phyloP scores from a whole-genome alignment of 2,329 filamentous ascomycete species.

The Tolypocladium tundrense region DNA sequence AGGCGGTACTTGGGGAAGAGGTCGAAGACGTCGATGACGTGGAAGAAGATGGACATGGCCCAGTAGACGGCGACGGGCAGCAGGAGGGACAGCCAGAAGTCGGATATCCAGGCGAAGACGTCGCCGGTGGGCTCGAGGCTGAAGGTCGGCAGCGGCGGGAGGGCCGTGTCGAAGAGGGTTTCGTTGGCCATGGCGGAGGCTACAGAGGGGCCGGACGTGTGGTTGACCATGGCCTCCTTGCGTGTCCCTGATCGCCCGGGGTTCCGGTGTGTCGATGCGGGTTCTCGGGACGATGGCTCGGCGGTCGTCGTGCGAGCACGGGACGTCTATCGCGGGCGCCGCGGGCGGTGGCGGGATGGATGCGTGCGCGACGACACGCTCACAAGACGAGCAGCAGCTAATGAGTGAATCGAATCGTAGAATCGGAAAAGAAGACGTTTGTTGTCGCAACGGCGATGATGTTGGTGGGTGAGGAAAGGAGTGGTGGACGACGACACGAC shows the following conservation, averaged over 20 bases:
- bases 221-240: constrained; percentile 26
- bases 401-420: neutral
- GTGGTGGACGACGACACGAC: neutral
- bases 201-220: constrained; percentile 17
- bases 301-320: neutral
- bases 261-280: neutral
- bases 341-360: neutral
- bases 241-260: neutral
- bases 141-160: constrained; percentile 83
- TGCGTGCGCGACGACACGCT: neutral
- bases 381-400: neutral
- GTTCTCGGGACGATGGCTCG: neutral
- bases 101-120: constrained; percentile 67
- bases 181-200: constrained; percentile 37
- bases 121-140: constrained; percentile 58
- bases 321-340: neutral
- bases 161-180: constrained; percentile 42
- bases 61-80: constrained; percentile 82
- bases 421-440: neutral
- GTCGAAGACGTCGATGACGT: constrained; percentile 76
- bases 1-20: constrained; percentile 84
- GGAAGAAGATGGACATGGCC: constrained; percentile 75
- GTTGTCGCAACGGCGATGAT: neutral
- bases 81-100: constrained; percentile 67
- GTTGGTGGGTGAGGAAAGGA: neutral